These are phyloP conservation scores for Trichoderma sp. DNA, from an alignment of 2,329 filamentous ascomycete species.

Conservation along the genomic window DNA sequence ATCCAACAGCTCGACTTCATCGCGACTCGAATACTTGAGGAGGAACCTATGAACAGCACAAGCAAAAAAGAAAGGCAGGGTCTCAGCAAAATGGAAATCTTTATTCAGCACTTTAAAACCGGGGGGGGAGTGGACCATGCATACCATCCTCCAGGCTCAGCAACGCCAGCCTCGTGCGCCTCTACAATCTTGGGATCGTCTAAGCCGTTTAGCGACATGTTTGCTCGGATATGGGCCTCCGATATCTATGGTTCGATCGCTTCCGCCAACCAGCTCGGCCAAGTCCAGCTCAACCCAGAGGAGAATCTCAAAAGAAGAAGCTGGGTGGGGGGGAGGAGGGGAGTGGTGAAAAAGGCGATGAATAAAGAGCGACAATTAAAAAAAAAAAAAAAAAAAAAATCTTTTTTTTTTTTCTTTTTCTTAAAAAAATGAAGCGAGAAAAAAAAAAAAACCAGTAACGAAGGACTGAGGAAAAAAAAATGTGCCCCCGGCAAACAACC, in stretches of 20 bases:
- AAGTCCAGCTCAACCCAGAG: constrained; percentile 14
- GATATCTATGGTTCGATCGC: neutral
- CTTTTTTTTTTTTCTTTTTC: neutral
- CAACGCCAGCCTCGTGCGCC: constrained; percentile 74
- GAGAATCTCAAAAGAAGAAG: neutral
- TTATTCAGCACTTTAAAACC: neutral
- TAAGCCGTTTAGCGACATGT: constrained; percentile 94
- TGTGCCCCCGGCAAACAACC: neutral
- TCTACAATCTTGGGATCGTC: constrained; percentile 77
- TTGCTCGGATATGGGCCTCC: neutral
- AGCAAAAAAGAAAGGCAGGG: constrained; percentile 22
- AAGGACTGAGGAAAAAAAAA: neutral
- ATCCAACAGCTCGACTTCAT: constrained; percentile 76
- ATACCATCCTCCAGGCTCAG: constrained; percentile 92
- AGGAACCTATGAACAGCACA: constrained; percentile 67
- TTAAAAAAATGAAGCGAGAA: neutral
- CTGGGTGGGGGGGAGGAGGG: neutral
- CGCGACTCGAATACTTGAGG: constrained; percentile 83
- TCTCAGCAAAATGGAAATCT: constrained; percentile 20
- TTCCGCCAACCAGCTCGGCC: constrained; percentile 6
- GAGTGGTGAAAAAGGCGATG: neutral
- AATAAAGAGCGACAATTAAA: constrained; percentile 6
- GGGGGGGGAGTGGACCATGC: constrained; percentile 31
- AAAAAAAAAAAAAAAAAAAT: neutral
- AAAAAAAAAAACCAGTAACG: neutral